Conservation (phyloP, 139 green algal genomes). For the Chlamydomonas schloesseri region DNA sequence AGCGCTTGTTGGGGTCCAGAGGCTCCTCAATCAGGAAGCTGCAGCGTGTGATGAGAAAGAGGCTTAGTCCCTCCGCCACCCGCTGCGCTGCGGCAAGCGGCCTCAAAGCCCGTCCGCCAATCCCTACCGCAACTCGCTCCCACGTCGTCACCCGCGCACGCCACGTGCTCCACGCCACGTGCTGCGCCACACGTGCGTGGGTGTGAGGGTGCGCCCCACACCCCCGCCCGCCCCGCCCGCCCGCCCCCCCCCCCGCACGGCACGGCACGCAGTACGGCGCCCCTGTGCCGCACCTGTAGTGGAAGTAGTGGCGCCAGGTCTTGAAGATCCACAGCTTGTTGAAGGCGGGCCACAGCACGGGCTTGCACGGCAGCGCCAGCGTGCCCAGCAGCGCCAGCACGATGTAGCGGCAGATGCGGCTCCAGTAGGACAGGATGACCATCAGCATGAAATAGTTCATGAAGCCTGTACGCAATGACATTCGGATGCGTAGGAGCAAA, state of each 20-base stretch:
- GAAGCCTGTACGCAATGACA: slow-evolving; percentile 13
- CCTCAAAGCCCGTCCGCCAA: too few species aligned
- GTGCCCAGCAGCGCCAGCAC: slow-evolving; percentile 41
- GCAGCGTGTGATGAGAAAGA: background rate
- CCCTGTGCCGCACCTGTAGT: slow-evolving; percentile 17
- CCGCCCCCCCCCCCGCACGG: too few species aligned
- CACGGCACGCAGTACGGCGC: too few species aligned
- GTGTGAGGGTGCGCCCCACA: too few species aligned
- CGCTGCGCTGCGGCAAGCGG: too few species aligned
- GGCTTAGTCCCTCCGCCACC: too few species aligned
- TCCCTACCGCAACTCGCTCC: too few species aligned
- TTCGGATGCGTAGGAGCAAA: too few species aligned
- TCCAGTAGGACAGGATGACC: slow-evolving; percentile 26
- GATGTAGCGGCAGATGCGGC: slow-evolving; percentile 10
- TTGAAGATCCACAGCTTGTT: slow-evolving; percentile 53
- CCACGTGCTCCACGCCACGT: too few species aligned
- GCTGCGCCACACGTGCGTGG: too few species aligned
- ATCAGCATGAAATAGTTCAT: slow-evolving; percentile 42
- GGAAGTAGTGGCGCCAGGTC: slow-evolving; percentile 62
- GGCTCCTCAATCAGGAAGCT: slow-evolving; percentile 49
- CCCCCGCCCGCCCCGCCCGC: too few species aligned
- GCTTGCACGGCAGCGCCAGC: slow-evolving; percentile 36
- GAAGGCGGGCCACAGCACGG: slow-evolving; percentile 50
- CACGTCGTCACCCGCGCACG: too few species aligned
- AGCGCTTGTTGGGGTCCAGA: slow-evolving; percentile 57